These are phyloP conservation scores for Gaertneriomyces sp. DNA, from an alignment of 192 early-diverging fungal genomes.

Conservation along the genomic window DNA sequence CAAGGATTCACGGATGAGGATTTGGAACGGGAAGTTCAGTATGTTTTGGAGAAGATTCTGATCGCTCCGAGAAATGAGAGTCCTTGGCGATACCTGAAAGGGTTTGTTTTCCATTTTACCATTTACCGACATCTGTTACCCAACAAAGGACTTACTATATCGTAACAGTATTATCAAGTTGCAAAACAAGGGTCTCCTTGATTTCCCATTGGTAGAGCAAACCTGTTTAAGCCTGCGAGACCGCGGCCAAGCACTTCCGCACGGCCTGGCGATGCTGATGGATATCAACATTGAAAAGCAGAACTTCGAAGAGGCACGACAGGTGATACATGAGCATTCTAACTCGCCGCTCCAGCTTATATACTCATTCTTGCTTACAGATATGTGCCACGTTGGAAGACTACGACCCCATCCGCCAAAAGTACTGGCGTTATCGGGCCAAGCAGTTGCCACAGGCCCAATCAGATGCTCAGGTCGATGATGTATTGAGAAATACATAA, in stretches of 20 bases:
- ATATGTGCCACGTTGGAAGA: slow-evolving; percentile 53
- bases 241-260: slow-evolving; percentile 2
- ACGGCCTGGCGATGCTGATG: slow-evolving; percentile 25
- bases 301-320: slow-evolving; percentile 1
- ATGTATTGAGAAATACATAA: no score
- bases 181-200: slow-evolving; percentile 18
- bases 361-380: slow-evolving; percentile 18
- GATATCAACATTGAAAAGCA: slow-evolving; percentile 15
- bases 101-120: slow-evolving; percentile 39
- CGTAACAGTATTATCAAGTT: background rate
- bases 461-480: no score
- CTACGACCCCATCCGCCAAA: slow-evolving; percentile 59
- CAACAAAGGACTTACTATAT: slow-evolving; percentile 2
- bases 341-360: background rate
- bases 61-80: slow-evolving; percentile 88
- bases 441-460: background rate
- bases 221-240: slow-evolving; percentile 2
- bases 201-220: slow-evolving; percentile 11
- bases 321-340: slow-evolving; percentile 10
- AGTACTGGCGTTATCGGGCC: slow-evolving; percentile 62
- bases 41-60: slow-evolving; percentile 59
- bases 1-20: slow-evolving; percentile 40
- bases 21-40: slow-evolving; percentile 64
- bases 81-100: slow-evolving; percentile 87
- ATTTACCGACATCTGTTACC: background rate